These are phyloP conservation scores for Suillus occidentalis DNA, from an alignment of 768 basidiomycete species.

Conservation along the genomic window DNA sequence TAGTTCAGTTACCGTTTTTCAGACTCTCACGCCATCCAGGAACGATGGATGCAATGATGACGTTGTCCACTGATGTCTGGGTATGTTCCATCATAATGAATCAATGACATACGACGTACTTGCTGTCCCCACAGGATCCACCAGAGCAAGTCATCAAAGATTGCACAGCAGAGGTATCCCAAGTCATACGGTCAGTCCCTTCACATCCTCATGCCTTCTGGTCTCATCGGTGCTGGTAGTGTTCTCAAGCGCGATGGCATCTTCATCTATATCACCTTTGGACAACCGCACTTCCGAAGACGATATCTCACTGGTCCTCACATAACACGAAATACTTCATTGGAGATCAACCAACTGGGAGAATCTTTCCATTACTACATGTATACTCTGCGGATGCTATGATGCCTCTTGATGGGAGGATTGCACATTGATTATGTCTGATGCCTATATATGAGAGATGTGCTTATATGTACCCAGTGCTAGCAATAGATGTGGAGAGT, in stretches of 20 bases:
- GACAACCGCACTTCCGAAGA: slow-evolving; percentile 84
- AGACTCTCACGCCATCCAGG: slow-evolving; percentile 33
- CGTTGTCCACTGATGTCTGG: slow-evolving; percentile 81
- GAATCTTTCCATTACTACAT: slow-evolving; percentile 85
- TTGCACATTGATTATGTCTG: not conserved
- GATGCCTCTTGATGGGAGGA: not conserved
- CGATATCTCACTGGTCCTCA: slow-evolving; percentile 53
- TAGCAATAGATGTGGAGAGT: not conserved
- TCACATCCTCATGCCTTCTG: not conserved
- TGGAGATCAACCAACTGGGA: slow-evolving; percentile 71
- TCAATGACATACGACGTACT: not conserved
- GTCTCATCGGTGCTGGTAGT: slow-evolving; percentile 34
- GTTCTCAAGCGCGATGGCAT: slow-evolving; percentile 59
- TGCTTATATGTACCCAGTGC: not conserved
- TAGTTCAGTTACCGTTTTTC: not conserved
- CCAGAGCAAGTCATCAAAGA: slow-evolving; percentile 67
- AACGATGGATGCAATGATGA: slow-evolving; percentile 92
- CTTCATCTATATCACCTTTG: slow-evolving; percentile 84
- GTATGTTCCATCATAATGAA: slow-evolving; percentile 35
- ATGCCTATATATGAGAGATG: not conserved
- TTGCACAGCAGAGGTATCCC: slow-evolving; percentile 75
- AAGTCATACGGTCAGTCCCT: slow-evolving; percentile 60
- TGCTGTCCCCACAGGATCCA: slow-evolving; percentile 55
- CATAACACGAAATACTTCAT: slow-evolving; percentile 46
- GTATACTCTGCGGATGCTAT: slow-evolving; percentile 54